Conservation (phyloP, 1,284 basidiomycete genomes). For the Moesziomyces sp. region DNA sequence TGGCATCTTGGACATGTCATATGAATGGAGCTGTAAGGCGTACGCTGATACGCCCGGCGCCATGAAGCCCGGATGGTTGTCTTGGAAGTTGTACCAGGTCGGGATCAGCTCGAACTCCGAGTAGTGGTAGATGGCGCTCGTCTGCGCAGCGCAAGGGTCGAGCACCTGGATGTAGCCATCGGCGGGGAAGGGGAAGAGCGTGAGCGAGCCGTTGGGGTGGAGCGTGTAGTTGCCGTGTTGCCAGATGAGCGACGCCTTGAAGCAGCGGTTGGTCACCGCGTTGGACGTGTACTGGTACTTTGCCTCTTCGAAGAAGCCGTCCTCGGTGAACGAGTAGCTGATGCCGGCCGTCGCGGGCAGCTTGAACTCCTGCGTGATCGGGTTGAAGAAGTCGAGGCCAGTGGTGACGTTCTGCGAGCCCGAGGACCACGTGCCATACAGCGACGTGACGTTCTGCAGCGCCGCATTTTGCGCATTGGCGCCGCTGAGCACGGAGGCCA, state of each 20-base stretch:
- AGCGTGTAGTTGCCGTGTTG: conserved; percentile 63
- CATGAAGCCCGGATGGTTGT: conserved; percentile 52
- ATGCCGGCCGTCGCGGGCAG: conserved; percentile 57
- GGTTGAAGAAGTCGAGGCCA: conserved; percentile 65
- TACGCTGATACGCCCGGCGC: conserved; percentile 31
- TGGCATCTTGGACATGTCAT: conserved; percentile 49
- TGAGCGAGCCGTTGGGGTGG: conserved; percentile 58
- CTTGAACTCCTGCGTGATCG: conserved; percentile 58
- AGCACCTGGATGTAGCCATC: conserved; percentile 62
- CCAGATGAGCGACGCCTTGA: conserved; percentile 63
- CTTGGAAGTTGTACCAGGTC: conserved; percentile 56
- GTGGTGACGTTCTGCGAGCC: conserved; percentile 62
- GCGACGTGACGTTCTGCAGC: conserved; percentile 39
- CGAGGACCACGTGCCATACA: conserved; percentile 62
- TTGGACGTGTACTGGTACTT: conserved; percentile 57
- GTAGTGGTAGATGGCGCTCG: conserved; percentile 49
- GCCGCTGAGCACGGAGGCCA: conserved; percentile 1
- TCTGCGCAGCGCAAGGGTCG: conserved; percentile 56
- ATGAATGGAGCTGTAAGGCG: conserved; percentile 50
- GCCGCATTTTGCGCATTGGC: conserved; percentile 17
- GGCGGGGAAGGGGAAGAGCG: conserved; percentile 49
- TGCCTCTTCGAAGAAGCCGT: conserved; percentile 62
- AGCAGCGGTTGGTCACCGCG: conserved; percentile 55
- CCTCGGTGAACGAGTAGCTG: conserved; percentile 64
- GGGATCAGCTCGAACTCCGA: conserved; percentile 56